Evolutionary conservation across 2,329 filamentous ascomycete genomes (phyloP).

Genomic region (Neonectria faginata): DNA sequence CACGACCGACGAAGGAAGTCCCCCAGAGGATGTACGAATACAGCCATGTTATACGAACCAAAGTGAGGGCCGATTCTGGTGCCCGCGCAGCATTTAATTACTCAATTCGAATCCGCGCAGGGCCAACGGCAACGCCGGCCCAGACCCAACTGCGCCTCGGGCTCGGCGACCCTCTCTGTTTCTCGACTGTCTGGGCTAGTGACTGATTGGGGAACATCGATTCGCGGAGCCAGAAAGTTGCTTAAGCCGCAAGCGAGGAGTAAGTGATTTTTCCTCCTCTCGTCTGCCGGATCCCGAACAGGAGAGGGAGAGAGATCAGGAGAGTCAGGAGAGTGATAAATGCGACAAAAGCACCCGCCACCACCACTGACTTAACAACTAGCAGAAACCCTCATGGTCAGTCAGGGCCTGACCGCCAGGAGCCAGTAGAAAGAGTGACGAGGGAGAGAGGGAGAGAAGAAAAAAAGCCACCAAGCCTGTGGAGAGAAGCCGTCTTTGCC

Average conservation of each 20-base stretch:
- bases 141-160: not conserved
- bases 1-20: too few relatives aligned
- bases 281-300: not conserved
- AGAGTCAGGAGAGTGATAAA: too few relatives aligned
- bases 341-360: too few relatives aligned
- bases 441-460: not conserved
- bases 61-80: not conserved
- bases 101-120: slow-evolving; percentile 3
- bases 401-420: slow-evolving; percentile 2
- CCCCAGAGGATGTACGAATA: too few relatives aligned
- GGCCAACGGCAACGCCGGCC: slow-evolving; percentile 12
- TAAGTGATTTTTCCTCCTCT: not conserved
- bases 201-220: slow-evolving; percentile 14
- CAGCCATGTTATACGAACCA: not conserved
- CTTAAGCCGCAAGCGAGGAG: not conserved
- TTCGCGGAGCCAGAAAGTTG: slow-evolving; percentile 16
- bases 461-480: slow-evolving; percentile 29
- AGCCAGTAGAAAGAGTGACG: not conserved
- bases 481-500: slow-evolving; percentile 44
- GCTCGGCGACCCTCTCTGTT: not conserved
- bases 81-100: not conserved
- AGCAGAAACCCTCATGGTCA: slow-evolving; percentile 3
- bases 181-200: slow-evolving; percentile 18
- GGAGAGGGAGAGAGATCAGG: not conserved
- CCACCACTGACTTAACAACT: too few relatives aligned